Conservation (phyloP, 2,329 filamentous ascomycete species). For the Colletotrichum kahawae region DNA sequence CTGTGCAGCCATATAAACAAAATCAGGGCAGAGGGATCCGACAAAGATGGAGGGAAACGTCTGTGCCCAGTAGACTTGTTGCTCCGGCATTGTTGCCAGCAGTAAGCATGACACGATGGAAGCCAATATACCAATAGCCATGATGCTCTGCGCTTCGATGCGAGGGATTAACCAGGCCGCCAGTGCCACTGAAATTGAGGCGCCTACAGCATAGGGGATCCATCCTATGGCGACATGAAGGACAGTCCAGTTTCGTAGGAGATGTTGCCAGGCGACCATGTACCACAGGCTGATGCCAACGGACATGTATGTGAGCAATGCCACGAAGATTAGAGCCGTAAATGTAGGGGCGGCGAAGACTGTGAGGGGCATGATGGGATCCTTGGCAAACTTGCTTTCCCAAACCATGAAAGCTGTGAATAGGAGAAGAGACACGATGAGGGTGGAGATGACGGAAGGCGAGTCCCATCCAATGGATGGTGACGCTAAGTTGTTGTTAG, state of each 20-base stretch:
- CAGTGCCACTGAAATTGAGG: neutral
- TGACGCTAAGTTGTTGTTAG: neutral
- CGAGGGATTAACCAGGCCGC: neutral
- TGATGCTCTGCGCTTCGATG: neutral
- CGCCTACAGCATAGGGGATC: neutral
- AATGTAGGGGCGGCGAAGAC: neutral
- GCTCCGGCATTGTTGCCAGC: neutral
- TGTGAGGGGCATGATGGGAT: neutral
- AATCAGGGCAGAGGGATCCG: slow-evolving; percentile 50
- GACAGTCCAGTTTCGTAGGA: slow-evolving; percentile 38
- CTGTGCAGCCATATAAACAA: slow-evolving; percentile 55
- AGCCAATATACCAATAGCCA: neutral
- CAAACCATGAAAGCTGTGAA: neutral
- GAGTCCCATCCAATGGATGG: neutral
- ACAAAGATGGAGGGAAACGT: neutral
- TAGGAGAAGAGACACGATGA: neutral
- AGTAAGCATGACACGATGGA: neutral
- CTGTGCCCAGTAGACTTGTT: neutral
- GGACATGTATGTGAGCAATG: neutral
- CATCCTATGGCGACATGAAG: slow-evolving; percentile 44
- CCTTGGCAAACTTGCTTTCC: neutral
- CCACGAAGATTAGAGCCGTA: neutral
- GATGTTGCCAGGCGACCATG: neutral
- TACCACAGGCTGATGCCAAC: neutral
- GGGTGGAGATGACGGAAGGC: neutral